A percentile compares a stretch with the other conserved stretches of the same genome.
Conservation (phyloP, 2,329 filamentous ascomycete species). For the Aspergillus sp. region DNA sequence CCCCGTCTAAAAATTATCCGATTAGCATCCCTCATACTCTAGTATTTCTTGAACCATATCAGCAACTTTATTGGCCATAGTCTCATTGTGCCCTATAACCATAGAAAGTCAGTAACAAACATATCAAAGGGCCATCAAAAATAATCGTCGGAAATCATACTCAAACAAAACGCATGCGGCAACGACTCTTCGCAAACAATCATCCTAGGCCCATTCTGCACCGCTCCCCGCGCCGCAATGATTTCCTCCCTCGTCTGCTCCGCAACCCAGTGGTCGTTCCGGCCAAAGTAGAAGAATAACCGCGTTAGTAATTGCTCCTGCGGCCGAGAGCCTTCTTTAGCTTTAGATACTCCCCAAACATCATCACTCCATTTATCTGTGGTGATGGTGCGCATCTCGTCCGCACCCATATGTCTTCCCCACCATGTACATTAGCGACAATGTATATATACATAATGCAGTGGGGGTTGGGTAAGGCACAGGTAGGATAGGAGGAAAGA, state of each 20-base stretch:
- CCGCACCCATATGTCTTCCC: slow-evolving; percentile 53
- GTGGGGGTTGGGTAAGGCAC: too few relatives aligned
- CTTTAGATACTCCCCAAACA: slow-evolving; percentile 54
- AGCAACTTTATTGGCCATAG: slow-evolving; percentile 54
- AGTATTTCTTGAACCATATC: slow-evolving; percentile 44
- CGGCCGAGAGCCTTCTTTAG: neutral
- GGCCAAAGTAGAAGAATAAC: slow-evolving; percentile 60
- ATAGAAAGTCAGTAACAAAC: neutral
- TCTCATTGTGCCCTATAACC: slow-evolving; percentile 39
- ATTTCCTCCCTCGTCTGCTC: slow-evolving; percentile 57
- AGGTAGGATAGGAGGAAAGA: neutral
- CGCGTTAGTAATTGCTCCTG: slow-evolving; percentile 38
- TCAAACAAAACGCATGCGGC: slow-evolving; percentile 61
- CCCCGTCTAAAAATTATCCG: neutral
- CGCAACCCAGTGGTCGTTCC: slow-evolving; percentile 63
- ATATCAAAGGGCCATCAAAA: neutral
- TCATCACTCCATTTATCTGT: slow-evolving; percentile 59
- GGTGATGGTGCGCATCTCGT: slow-evolving; percentile 59
- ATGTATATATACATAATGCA: neutral
- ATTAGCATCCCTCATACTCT: neutral
- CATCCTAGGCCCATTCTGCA: slow-evolving; percentile 49
- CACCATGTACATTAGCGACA: neutral
- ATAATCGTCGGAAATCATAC: slow-evolving; percentile 36
- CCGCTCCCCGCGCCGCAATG: slow-evolving; percentile 44
- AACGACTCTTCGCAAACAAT: slow-evolving; percentile 55